phyloP scores from a whole-genome alignment of 495 filamentous ascomycete species.

The Daldinia caldariorum region DNA sequence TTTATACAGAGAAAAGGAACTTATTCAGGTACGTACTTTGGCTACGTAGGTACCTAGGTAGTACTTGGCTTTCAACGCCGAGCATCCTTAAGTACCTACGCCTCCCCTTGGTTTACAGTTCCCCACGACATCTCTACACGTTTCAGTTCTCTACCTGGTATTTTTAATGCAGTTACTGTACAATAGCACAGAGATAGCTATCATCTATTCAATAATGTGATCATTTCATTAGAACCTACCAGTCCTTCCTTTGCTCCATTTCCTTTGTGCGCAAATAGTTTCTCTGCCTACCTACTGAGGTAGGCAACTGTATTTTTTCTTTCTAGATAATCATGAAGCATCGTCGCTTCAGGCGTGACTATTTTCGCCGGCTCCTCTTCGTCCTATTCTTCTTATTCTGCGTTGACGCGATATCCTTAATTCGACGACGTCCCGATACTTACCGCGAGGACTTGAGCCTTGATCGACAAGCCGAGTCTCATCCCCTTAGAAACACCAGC shows the following conservation, averaged over 20 bases:
- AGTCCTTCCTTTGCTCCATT: constrained; percentile 15
- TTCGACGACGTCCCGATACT: constrained; percentile 44
- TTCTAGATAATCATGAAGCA: constrained; percentile 48
- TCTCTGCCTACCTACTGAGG: constrained; percentile 1
- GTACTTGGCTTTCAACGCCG: constrained; percentile 18
- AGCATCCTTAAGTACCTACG: constrained; percentile 15
- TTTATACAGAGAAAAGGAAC: too few species aligned
- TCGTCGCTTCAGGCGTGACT: constrained; percentile 48
- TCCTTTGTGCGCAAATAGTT: constrained; percentile 19
- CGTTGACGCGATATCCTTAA: constrained; percentile 44
- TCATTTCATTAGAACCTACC: constrained; percentile 10
- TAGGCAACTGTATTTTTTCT: neutral
- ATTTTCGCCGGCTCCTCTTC: constrained; percentile 44
- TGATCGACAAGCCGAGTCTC: constrained; percentile 29
- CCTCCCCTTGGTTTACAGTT: constrained; percentile 2
- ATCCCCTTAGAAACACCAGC: constrained; percentile 33
- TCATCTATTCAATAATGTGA: constrained; percentile 33
- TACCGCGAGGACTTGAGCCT: constrained; percentile 34
- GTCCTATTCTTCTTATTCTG: constrained; percentile 47
- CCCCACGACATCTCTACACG: constrained; percentile 14
- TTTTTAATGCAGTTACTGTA: constrained; percentile 7
- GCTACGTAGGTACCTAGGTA: too few species aligned
- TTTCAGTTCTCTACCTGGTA: constrained; percentile 9
- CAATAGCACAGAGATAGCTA: constrained; percentile 12
- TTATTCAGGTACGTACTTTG: too few species aligned